Conservation (phyloP, 1,284 basidiomycete species). For the Leccinum pseudoinsigne region DNA sequence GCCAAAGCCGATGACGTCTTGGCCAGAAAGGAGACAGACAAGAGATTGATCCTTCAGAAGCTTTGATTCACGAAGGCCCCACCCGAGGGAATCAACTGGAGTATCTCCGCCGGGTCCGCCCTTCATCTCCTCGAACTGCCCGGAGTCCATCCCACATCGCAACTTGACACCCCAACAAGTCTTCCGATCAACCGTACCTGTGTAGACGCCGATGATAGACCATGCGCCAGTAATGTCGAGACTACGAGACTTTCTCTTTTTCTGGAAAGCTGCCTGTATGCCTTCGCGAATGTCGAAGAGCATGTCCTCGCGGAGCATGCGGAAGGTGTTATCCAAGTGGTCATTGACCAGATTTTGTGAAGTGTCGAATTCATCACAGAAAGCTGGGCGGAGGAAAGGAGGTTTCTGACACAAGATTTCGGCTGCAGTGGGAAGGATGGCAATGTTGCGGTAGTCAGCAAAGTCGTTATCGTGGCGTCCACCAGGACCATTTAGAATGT, state of each 20-base stretch:
- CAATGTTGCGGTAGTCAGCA: slow-evolving; percentile 50
- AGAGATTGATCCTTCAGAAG: slow-evolving; percentile 52
- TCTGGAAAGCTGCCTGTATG: slow-evolving; percentile 41
- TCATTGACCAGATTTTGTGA: slow-evolving; percentile 38
- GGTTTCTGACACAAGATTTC: slow-evolving; percentile 48
- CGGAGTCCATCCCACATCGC: slow-evolving; percentile 41
- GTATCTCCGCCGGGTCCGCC: slow-evolving; percentile 9
- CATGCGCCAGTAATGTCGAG: slow-evolving; percentile 39
- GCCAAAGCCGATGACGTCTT: slow-evolving; percentile 51
- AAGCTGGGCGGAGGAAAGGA: slow-evolving; percentile 22
- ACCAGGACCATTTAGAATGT: slow-evolving; percentile 40
- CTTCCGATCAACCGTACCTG: slow-evolving; percentile 33
- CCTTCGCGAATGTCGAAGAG: slow-evolving; percentile 61
- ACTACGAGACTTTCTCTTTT: slow-evolving; percentile 44
- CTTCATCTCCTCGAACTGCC: slow-evolving; percentile 35
- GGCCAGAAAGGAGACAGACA: slow-evolving; percentile 49
- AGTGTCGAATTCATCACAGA: slow-evolving; percentile 40
- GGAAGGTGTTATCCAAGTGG: slow-evolving; percentile 64
- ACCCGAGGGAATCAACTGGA: slow-evolving; percentile 36
- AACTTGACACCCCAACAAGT: slow-evolving; percentile 51
- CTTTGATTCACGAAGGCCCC: slow-evolving; percentile 38
- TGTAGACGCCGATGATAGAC: slow-evolving; percentile 38
- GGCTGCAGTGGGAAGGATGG: slow-evolving; percentile 59
- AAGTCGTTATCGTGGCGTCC: slow-evolving; percentile 70
- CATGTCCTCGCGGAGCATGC: slow-evolving; percentile 67